Conservation (phyloP, 2,329 filamentous ascomycete genomes). For the Diaporthe longicolla region DNA sequence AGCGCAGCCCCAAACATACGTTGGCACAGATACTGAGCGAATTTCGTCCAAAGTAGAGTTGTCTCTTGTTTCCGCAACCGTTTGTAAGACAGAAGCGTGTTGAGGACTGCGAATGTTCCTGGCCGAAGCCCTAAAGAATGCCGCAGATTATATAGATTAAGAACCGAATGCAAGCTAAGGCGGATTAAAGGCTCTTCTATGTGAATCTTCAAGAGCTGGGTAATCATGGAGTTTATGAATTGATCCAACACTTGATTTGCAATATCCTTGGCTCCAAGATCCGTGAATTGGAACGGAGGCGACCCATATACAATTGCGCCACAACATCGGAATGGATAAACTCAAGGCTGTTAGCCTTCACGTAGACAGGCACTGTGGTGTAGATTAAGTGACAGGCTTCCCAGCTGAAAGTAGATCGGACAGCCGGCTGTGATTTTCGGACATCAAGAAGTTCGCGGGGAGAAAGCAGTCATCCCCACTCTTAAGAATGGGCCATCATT, state of each 20-base stretch:
- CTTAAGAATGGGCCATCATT: neutral
- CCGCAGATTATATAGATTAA: too few species aligned
- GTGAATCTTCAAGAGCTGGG: neutral
- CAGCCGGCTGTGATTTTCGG: neutral
- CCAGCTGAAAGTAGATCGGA: neutral
- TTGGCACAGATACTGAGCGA: neutral
- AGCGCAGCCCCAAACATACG: too few species aligned
- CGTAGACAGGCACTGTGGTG: too few species aligned
- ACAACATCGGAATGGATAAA: neutral
- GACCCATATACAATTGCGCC: neutral
- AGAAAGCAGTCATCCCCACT: neutral
- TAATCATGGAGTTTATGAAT: too few species aligned
- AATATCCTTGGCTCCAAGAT: neutral
- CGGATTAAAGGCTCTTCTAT: neutral
- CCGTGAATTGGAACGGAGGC: neutral
- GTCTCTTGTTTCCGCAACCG: neutral
- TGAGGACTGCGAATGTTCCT: neutral
- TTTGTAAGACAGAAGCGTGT: neutral
- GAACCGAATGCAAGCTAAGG: too few species aligned
- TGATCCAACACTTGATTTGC: neutral
- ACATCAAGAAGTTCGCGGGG: too few species aligned
- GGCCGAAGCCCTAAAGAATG: neutral
- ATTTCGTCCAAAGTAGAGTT: neutral
- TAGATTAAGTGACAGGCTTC: neutral
- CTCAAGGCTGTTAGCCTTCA: neutral